These are phyloP conservation scores for Aspergillus bombycis DNA, from an alignment of 2,329 filamentous ascomycete species.

Conservation along the genomic window DNA sequence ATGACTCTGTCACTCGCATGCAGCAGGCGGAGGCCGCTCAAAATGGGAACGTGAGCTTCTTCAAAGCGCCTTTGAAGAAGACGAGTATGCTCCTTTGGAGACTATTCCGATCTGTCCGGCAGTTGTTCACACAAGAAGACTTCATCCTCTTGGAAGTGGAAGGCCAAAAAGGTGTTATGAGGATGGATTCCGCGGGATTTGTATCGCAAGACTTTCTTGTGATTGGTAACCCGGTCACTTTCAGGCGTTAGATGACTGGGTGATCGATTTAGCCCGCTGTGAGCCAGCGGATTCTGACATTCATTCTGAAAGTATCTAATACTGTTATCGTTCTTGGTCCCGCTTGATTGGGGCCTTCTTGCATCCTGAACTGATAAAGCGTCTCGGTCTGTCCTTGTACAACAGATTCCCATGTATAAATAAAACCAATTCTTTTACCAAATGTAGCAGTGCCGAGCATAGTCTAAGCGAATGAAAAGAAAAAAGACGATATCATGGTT, in stretches of 20 bases:
- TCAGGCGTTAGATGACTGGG: conserved; percentile 13
- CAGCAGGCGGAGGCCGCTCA: conserved; percentile 22
- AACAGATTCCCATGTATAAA: conserved; percentile 16
- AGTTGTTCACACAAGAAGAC: conserved; percentile 45
- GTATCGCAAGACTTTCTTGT: conserved; percentile 39
- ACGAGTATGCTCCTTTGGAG: conserved; percentile 35
- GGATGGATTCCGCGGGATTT: conserved; percentile 43
- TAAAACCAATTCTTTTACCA: background rate
- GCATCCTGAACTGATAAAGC: background rate
- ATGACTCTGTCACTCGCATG: conserved; percentile 27
- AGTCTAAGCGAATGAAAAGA: background rate
- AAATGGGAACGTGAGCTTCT: conserved; percentile 29
- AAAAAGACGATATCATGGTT: background rate
- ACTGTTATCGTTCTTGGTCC: conserved; percentile 6
- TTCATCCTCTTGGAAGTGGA: conserved; percentile 43
- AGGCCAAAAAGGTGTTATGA: conserved; percentile 38
- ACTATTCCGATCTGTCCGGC: conserved; percentile 39
- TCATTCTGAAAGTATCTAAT: conserved; percentile 20
- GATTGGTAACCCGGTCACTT: conserved; percentile 33
- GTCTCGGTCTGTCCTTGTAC: conserved; percentile 1
- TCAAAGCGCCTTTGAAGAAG: conserved; percentile 36
- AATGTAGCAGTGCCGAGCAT: background rate
- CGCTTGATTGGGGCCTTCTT: background rate
- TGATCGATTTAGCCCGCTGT: background rate
- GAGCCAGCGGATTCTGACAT: background rate